phyloP scores from a whole-genome alignment of 441 rosid genomes.

The Capsella rubella region DNA sequence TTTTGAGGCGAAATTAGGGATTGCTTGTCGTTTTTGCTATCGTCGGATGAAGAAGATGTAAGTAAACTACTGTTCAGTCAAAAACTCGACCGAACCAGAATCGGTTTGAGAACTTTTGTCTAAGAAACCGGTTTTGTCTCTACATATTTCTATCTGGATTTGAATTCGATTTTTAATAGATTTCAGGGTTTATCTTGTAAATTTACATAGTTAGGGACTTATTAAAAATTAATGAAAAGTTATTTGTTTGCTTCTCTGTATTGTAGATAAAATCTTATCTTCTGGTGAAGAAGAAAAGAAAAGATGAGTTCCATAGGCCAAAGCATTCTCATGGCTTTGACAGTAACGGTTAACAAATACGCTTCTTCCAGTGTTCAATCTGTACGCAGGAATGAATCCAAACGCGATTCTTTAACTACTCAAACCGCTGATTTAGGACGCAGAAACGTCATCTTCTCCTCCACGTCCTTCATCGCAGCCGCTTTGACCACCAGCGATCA shows the following conservation, averaged over 20 bases:
- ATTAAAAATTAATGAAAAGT: not conserved
- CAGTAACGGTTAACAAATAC: constrained; percentile 82
- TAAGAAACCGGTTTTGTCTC: constrained; percentile 16
- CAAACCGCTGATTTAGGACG: constrained; percentile 36
- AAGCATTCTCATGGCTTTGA: constrained; percentile 83
- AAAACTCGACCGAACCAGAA: constrained; percentile 22
- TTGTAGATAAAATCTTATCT: constrained; percentile 38
- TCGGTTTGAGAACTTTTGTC: constrained; percentile 2
- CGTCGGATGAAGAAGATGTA: constrained; percentile 42
- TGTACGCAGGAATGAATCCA: constrained; percentile 57
- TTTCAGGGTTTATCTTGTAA: not conserved
- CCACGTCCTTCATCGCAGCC: constrained; percentile 59
- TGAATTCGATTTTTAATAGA: not conserved
- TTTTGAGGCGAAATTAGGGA: constrained; percentile 41
- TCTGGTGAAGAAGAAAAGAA: constrained; percentile 32
- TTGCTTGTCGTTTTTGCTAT: constrained; percentile 42
- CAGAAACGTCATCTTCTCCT: constrained; percentile 63
- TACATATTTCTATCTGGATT: not conserved
- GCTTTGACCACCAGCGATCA: constrained; percentile 56
- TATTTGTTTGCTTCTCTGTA: constrained; percentile 29
- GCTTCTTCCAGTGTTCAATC: constrained; percentile 77
- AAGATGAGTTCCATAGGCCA: constrained; percentile 65
- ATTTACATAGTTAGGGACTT: not conserved
- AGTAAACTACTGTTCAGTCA: constrained; percentile 2
- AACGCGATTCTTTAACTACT: constrained; percentile 32